Conservation (phyloP, 805 yeast genomes). For the Cyberlindnera samutprakarnensis region DNA sequence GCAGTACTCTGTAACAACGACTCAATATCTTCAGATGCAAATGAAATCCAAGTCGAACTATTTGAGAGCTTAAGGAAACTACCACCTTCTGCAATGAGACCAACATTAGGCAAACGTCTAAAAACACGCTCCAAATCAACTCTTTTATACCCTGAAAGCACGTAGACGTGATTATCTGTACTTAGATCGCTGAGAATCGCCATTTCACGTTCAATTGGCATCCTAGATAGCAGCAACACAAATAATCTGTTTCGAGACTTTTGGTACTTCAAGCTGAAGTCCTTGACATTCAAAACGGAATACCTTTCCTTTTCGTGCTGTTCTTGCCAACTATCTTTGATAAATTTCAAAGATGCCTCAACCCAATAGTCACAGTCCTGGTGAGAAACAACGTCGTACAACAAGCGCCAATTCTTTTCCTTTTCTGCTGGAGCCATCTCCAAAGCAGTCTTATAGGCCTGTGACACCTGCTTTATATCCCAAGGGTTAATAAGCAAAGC, state of each 20-base stretch:
- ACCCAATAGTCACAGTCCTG: constrained; percentile 80
- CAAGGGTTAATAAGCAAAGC: constrained; percentile 85
- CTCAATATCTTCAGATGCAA: constrained; percentile 18
- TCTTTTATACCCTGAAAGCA: constrained; percentile 59
- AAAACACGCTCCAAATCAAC: constrained; percentile 61
- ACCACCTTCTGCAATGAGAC: constrained; percentile 88
- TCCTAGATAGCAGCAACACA: constrained; percentile 38
- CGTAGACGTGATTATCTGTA: constrained; percentile 53
- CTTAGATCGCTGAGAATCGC: constrained; percentile 53
- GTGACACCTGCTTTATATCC: constrained; percentile 63
- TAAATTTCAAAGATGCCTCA: constrained; percentile 41
- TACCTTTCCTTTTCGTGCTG: constrained; percentile 34
- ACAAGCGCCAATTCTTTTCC: constrained; percentile 49
- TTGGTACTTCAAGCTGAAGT: constrained; percentile 22
- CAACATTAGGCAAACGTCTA: constrained; percentile 60
- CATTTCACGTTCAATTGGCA: constrained; percentile 56
- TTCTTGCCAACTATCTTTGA: constrained; percentile 44
- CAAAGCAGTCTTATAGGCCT: constrained; percentile 56
- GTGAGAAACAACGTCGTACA: constrained; percentile 49
- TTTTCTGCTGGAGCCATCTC: constrained; percentile 58
- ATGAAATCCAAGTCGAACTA: constrained; percentile 22
- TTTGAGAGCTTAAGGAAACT: constrained; percentile 59
- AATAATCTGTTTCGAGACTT: constrained; percentile 33
- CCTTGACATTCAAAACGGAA: constrained; percentile 25
- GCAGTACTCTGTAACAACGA: constrained; percentile 55